phyloP scores from a whole-genome alignment of 116 monocot species.

The Papilionanthe hybrid region DNA sequence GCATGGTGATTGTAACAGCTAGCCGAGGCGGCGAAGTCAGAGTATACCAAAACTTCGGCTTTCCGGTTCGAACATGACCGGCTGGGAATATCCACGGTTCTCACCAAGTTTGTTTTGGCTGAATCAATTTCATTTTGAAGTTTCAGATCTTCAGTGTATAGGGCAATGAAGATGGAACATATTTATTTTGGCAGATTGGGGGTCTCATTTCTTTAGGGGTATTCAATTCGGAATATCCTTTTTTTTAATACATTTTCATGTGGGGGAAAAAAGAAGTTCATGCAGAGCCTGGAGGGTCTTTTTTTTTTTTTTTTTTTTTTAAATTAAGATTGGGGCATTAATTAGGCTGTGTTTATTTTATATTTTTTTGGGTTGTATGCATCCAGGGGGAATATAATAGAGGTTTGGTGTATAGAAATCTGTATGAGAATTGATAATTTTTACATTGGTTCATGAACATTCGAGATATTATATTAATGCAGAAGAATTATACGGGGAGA shows the following conservation, averaged over 20 bases:
- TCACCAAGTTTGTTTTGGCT: neutral
- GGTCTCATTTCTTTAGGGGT: neutral
- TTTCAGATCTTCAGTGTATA: neutral
- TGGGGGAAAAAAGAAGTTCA: neutral
- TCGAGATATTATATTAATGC: neutral
- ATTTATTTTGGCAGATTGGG: neutral
- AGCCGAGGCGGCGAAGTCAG: conserved; percentile 31
- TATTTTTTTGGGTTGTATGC: too few relatives aligned
- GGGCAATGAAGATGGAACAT: neutral
- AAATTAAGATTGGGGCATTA: too few relatives aligned
- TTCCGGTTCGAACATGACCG: conserved; percentile 12
- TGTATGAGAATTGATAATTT: neutral
- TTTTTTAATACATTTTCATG: neutral
- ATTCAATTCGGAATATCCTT: neutral
- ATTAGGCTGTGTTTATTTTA: too few relatives aligned
- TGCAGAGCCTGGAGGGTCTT: neutral
- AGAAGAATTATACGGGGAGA: too few relatives aligned
- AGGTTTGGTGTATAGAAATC: neutral
- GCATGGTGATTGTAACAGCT: conserved; percentile 48
- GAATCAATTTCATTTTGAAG: neutral
- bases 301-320: too few relatives aligned
- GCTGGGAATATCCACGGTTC: neutral
- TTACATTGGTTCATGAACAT: neutral
- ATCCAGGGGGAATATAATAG: neutral
- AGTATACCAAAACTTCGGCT: conserved; percentile 48